Evolutionary conservation across 2,329 filamentous ascomycete species (phyloP).

Genomic region (Fusarium torreyae): DNA sequence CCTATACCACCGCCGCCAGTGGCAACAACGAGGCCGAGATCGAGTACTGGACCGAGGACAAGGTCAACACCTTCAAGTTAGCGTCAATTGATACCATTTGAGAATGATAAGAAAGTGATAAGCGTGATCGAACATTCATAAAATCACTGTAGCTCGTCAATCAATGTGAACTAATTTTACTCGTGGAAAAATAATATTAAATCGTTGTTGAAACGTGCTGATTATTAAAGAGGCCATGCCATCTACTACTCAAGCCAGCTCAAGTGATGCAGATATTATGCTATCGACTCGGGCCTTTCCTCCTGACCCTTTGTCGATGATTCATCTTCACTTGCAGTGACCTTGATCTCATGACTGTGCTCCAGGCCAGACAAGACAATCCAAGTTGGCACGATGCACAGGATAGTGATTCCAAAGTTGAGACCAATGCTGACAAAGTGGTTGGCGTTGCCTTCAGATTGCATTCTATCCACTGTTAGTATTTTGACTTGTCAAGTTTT

Average conservation of each 20-base stretch:
- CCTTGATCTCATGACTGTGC: slow-evolving; percentile 25
- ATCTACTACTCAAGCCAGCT: neutral
- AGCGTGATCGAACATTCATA: too few relatives aligned
- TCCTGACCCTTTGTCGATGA: slow-evolving; percentile 7
- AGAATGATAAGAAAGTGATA: too few relatives aligned
- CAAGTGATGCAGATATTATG: neutral
- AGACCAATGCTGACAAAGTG: slow-evolving; percentile 29
- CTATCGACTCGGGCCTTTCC: neutral
- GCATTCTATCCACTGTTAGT: slow-evolving; percentile 8
- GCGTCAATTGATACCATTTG: too few relatives aligned
- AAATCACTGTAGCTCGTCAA: too few relatives aligned
- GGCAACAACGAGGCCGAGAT: neutral
- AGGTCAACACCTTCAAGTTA: neutral
- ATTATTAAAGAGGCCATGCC: slow-evolving; percentile 16
- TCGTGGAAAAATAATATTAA: too few relatives aligned
- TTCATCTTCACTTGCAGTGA: neutral
- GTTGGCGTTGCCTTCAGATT: slow-evolving; percentile 30
- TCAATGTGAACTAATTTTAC: too few relatives aligned
- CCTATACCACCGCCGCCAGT: slow-evolving; percentile 1
- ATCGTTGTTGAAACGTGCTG: slow-evolving; percentile 15
- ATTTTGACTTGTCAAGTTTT: rapidly evolving
- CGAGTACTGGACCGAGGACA: neutral
- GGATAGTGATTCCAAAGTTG: slow-evolving; percentile 22
- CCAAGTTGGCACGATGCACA: slow-evolving; percentile 22
- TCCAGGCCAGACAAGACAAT: slow-evolving; percentile 21